Conservation (phyloP, 768 basidiomycete genomes). For the Russula dissimulans region DNA sequence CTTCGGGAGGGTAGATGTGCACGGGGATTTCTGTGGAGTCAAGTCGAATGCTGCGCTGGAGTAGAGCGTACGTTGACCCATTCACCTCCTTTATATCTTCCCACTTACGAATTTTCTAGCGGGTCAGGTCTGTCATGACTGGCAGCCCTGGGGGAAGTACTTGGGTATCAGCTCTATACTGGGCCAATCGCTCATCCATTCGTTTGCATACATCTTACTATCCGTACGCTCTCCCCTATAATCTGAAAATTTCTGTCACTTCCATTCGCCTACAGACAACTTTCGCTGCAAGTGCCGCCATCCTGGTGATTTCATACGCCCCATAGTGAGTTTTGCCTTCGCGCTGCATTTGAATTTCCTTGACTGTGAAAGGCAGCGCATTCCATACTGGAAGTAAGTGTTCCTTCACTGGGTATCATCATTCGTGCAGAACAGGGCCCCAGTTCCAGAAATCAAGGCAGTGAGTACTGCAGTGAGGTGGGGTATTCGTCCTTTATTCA, state of each 20-base stretch:
- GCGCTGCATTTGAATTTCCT: background rate
- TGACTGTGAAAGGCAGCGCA: conserved; percentile 34
- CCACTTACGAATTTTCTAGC: conserved; percentile 31
- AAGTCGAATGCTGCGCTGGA: conserved; percentile 61
- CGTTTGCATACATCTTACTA: conserved; percentile 52
- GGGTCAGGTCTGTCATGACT: conserved; percentile 56
- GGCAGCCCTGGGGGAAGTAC: conserved; percentile 61
- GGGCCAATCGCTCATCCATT: conserved; percentile 53
- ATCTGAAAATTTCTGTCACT: background rate
- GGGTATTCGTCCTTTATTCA: background rate
- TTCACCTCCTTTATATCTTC: background rate
- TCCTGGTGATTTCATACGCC: conserved; percentile 56
- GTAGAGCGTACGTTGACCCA: conserved; percentile 37
- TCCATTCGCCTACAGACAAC: conserved; percentile 33
- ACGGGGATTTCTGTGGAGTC: conserved; percentile 64
- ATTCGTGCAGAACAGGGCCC: background rate
- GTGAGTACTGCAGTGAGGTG: conserved; percentile 29
- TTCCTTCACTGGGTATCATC: background rate
- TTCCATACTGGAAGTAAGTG: conserved; percentile 72
- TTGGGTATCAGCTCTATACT: conserved; percentile 46
- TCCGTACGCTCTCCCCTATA: conserved; percentile 38
- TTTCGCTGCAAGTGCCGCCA: conserved; percentile 55
- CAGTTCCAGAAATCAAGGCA: conserved; percentile 75
- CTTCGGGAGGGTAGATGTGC: conserved; percentile 59
- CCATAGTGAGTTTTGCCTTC: conserved; percentile 45